phyloP scores from a whole-genome alignment of 306 rosid genomes.

The apple (Malus domestica) region ASM211411v1 NC_041789.1:27392001-27392500 shows the following conservation, averaged over 20 bases:
- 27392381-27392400: constrained; percentile 73
- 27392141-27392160: constrained; percentile 3
- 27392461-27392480: constrained; percentile 46
- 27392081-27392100: constrained; percentile 84
- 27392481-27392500: constrained; percentile 1
- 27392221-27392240: neutral
- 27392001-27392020: constrained; percentile 80
- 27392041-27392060: constrained; percentile 68
- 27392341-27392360: constrained; percentile 77
- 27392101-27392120: constrained; percentile 60
- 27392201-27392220: constrained; percentile 1
- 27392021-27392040: constrained; percentile 71
- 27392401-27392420: constrained; percentile 76
- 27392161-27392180: neutral
- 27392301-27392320: constrained; percentile 58
- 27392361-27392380: constrained; percentile 64
- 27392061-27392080: constrained; percentile 73
- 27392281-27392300: constrained; percentile 25
- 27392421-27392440: constrained; percentile 65
- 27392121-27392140: constrained; percentile 43
- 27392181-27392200: neutral
- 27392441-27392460: constrained; percentile 36
- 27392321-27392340: constrained; percentile 52
- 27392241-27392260: constrained; percentile 4
- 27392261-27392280: neutral